Conservation (phyloP, 2,329 filamentous ascomycete species). For the Penicillium hesseltinei region DNA sequence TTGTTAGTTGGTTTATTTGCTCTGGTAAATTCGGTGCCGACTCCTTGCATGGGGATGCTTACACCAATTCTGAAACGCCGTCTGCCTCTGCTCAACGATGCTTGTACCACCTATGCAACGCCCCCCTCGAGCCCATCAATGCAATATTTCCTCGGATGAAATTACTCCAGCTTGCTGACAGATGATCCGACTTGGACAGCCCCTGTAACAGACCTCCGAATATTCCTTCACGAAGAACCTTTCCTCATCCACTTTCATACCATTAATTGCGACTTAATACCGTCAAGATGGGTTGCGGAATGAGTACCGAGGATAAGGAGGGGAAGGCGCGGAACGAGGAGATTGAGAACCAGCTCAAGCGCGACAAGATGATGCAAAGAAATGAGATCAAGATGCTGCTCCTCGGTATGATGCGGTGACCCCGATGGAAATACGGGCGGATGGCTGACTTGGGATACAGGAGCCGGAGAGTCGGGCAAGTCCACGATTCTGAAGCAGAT, state of each 20-base stretch:
- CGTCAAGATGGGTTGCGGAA: constrained; percentile 95
- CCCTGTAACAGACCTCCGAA: neutral
- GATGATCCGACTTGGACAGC: neutral
- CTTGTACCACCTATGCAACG: constrained; percentile 21
- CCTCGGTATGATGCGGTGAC: constrained; percentile 66
- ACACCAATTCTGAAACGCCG: constrained; percentile 24
- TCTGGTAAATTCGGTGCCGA: neutral
- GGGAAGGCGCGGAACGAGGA: constrained; percentile 99
- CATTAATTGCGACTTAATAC: constrained; percentile 23
- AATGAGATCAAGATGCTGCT: constrained; percentile 99
- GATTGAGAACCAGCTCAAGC: constrained; percentile 99
- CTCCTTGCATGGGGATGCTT: constrained; percentile 23
- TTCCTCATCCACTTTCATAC: constrained; percentile 2
- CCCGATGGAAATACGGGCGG: constrained; percentile 4
- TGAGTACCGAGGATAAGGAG: constrained; percentile 99
- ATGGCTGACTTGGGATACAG: constrained; percentile 46
- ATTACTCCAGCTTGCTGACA: constrained; percentile 7
- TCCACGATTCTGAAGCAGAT: constrained; percentile 95
- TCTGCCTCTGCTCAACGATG: constrained; percentile 13
- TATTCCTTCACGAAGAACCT: neutral
- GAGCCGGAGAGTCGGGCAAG: constrained; percentile 97
- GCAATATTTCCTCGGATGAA: constrained; percentile 9
- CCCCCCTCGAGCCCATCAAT: constrained; percentile 13
- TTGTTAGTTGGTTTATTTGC: constrained; percentile 2
- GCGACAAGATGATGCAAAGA: constrained; percentile 96